Conservation (phyloP, 2,329 filamentous ascomycete species). For the Exophiala lecanii-corni region DNA sequence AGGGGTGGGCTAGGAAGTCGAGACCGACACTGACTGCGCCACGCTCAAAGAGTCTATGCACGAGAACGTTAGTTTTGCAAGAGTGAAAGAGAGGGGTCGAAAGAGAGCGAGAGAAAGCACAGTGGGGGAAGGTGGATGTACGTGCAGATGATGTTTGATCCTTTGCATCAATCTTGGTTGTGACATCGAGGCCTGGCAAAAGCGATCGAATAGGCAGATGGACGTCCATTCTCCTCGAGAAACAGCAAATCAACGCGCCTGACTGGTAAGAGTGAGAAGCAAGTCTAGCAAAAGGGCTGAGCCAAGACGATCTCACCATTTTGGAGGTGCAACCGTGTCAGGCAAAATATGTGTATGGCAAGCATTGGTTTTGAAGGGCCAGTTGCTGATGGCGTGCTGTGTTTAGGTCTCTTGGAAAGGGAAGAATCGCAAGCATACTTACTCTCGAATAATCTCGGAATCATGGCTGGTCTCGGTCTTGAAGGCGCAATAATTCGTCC, state of each 20-base stretch:
- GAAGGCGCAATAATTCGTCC: slow-evolving; percentile 96
- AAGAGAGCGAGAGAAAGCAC: slow-evolving; percentile 37
- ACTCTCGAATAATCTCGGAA: slow-evolving; percentile 95
- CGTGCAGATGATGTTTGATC: slow-evolving; percentile 18
- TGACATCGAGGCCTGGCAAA: not conserved
- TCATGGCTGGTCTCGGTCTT: slow-evolving; percentile 97
- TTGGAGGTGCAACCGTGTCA: slow-evolving; percentile 12
- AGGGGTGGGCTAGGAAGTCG: slow-evolving; percentile 89
- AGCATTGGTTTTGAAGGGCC: slow-evolving; percentile 14
- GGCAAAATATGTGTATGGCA: not conserved
- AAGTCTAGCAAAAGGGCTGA: slow-evolving; percentile 32
- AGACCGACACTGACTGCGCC: slow-evolving; percentile 79
- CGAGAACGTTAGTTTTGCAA: slow-evolving; percentile 37
- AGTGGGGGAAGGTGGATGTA: slow-evolving; percentile 38
- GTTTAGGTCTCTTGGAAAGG: slow-evolving; percentile 53
- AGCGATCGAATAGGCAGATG: not conserved
- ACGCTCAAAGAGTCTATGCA: slow-evolving; percentile 79
- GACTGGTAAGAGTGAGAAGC: slow-evolving; percentile 49
- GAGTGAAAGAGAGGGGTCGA: slow-evolving; percentile 29
- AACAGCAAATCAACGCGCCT: slow-evolving; percentile 40
- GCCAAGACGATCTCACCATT: slow-evolving; percentile 63
- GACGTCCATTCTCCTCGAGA: slow-evolving; percentile 22
- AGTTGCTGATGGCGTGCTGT: slow-evolving; percentile 34
- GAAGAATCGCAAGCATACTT: slow-evolving; percentile 72
- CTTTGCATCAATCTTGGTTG: slow-evolving; percentile 3